A percentile compares a stretch with the other conserved stretches of the same genome.
Evolutionary conservation across 2,329 filamentous ascomycete species (phyloP).

Genomic region (Cladosporium sp.): DNA sequence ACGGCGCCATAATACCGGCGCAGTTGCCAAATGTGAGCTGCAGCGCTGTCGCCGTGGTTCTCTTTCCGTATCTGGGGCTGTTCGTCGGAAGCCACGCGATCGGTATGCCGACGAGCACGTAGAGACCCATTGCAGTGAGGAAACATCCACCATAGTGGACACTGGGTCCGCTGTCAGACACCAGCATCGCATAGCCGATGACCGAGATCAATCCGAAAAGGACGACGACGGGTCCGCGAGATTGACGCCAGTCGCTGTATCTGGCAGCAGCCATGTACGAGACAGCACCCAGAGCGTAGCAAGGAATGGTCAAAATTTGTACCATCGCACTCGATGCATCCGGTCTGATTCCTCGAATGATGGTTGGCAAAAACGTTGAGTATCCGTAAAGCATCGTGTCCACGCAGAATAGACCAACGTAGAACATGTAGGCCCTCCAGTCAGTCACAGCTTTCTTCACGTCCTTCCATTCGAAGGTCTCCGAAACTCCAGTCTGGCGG

Average conservation of each 20-base stretch:
- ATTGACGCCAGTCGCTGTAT: conserved; percentile 67
- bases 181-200: conserved; percentile 54
- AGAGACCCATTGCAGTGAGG: conserved; percentile 72
- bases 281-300: conserved; percentile 70
- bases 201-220: conserved; percentile 60
- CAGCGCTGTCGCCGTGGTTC: conserved; percentile 69
- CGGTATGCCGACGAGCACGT: conserved; percentile 58
- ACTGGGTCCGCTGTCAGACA: conserved; percentile 59
- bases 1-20: conserved; percentile 65
- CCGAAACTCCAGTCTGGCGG: conserved; percentile 51
- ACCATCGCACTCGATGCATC: conserved; percentile 64
- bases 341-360: conserved; percentile 67
- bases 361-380: conserved; percentile 76
- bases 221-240: conserved; percentile 64
- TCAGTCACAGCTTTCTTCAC: conserved; percentile 68
- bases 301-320: conserved; percentile 76
- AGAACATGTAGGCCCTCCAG: conserved; percentile 75
- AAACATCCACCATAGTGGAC: conserved; percentile 77
- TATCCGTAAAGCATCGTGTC: conserved; percentile 80
- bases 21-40: conserved; percentile 71
- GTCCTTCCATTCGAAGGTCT: conserved; percentile 60
- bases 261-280: conserved; percentile 67
- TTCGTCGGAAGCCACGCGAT: conserved; percentile 64
- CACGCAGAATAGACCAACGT: conserved; percentile 68
- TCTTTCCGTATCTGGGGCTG: conserved; percentile 72